These are phyloP conservation scores for Leccinum aurantiacum DNA, from an alignment of 768 basidiomycete species.

Conservation along the genomic window DNA sequence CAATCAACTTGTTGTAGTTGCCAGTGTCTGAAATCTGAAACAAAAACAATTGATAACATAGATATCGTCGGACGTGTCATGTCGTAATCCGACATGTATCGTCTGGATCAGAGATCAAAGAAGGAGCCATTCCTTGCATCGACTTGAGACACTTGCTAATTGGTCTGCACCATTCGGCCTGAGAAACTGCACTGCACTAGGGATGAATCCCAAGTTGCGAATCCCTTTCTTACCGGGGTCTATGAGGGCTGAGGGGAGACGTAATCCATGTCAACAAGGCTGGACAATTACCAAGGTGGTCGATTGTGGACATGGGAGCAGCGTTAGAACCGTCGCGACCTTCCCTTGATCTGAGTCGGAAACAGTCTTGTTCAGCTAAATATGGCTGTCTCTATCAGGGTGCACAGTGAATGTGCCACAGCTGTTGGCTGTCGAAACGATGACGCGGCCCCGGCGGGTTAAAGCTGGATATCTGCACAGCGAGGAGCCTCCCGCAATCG, in stretches of 20 bases:
- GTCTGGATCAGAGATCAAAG: conserved; percentile 8
- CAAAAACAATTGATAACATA: neutral
- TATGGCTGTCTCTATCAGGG: conserved; percentile 1
- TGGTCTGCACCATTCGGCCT: conserved; percentile 2
- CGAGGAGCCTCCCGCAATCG: neutral
- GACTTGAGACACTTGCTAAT: conserved; percentile 15
- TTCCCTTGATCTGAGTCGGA: conserved; percentile 6
- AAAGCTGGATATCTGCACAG: neutral
- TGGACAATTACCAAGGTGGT: conserved; percentile 14
- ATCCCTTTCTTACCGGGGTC: conserved; percentile 14
- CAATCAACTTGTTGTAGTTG: neutral
- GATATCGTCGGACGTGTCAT: neutral
- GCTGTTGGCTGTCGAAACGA: neutral
- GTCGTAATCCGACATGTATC: conserved; percentile 9
- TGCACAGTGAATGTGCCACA: neutral
- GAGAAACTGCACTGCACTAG: conserved; percentile 3
- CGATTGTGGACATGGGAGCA: neutral
- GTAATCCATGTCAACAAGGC: conserved; percentile 23
- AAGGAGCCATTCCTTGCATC: neutral
- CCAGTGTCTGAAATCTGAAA: conserved; percentile 8
- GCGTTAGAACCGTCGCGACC: neutral
- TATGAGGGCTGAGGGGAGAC: conserved; percentile 20
- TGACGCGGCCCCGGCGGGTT: neutral
- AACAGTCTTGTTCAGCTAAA: conserved; percentile 11
- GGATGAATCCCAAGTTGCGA: conserved; percentile 21